These are phyloP conservation scores for Verticillium tricorpus DNA, from an alignment of 2,329 filamentous ascomycete genomes.

Conservation along the genomic window DNA sequence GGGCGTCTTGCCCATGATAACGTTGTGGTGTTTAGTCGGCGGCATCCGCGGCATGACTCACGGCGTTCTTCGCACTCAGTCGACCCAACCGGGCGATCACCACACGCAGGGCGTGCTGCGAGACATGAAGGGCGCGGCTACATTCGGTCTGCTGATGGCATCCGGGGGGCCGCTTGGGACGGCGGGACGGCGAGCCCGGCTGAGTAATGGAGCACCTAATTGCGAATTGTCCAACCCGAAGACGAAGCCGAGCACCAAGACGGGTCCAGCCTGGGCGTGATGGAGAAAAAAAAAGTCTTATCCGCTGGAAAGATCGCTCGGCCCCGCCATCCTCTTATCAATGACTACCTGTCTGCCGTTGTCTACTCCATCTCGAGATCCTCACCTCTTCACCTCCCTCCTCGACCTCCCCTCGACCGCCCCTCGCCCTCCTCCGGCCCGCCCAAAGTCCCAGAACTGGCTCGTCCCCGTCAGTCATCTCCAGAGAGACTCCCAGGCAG, in stretches of 20 bases:
- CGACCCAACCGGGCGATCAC: not conserved
- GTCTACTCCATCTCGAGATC: not conserved
- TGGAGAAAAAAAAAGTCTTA: not conserved
- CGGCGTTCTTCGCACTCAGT: not conserved
- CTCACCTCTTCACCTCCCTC: not conserved
- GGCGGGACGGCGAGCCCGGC: not conserved
- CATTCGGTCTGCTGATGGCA: not conserved
- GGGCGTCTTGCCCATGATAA: too few relatives aligned
- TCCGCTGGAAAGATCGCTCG: not conserved
- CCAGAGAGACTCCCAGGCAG: not conserved
- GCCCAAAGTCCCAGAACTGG: too few relatives aligned
- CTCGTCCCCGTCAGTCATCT: too few relatives aligned
- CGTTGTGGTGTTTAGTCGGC: too few relatives aligned
- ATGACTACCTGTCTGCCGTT: not conserved
- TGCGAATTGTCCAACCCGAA: not conserved
- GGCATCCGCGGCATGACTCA: too few relatives aligned
- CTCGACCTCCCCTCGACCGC: not conserved
- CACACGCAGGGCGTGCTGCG: not conserved
- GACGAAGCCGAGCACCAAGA: not conserved
- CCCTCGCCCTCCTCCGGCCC: not conserved
- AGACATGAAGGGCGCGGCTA: not conserved
- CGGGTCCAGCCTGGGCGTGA: not conserved
- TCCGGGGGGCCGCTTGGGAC: not conserved
- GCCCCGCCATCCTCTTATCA: not conserved
- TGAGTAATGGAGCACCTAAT: not conserved